Evolutionary conservation across 331 rosid species (phyloP).

Genomic region (Quercus lobata): DNA sequence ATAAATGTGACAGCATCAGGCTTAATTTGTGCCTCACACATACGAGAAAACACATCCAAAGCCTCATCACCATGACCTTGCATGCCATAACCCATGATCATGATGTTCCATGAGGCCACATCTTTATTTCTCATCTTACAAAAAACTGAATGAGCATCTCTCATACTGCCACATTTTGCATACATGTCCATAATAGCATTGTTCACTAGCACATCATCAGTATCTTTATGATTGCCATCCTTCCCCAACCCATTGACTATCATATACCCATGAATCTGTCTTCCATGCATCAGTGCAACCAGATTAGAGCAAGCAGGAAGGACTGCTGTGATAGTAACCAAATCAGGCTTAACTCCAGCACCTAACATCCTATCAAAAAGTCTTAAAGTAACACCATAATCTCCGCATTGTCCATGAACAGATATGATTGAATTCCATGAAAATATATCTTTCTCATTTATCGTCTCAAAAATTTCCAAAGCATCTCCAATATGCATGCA

Average conservation of each 20-base stretch:
- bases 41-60: conserved; percentile 38
- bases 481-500: conserved; percentile 54
- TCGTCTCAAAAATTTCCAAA: conserved; percentile 52
- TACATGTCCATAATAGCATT: conserved; percentile 88
- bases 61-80: conserved; percentile 66
- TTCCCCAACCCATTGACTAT: conserved; percentile 50
- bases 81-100: conserved; percentile 71
- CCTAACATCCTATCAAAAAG: conserved; percentile 65
- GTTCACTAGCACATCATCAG: conserved; percentile 33
- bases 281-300: conserved; percentile 74
- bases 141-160: conserved; percentile 55
- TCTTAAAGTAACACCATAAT: conserved; percentile 53
- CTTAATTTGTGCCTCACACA: conserved; percentile 42
- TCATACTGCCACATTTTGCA: conserved; percentile 79
- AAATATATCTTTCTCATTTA: conserved; percentile 62
- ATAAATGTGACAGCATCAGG: conserved; percentile 65
- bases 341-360: conserved; percentile 54
- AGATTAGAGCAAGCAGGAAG: conserved; percentile 75
- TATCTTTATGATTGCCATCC: conserved; percentile 15
- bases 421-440: conserved; percentile 84
- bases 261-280: conserved; percentile 69
- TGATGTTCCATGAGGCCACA: conserved; percentile 83
- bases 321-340: conserved; percentile 56
- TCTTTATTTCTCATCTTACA: conserved; percentile 49
- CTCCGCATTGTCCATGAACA: conserved; percentile 53